phyloP scores from a whole-genome alignment of 257 asterid species.

The Nicotiana attenuata region DNA sequence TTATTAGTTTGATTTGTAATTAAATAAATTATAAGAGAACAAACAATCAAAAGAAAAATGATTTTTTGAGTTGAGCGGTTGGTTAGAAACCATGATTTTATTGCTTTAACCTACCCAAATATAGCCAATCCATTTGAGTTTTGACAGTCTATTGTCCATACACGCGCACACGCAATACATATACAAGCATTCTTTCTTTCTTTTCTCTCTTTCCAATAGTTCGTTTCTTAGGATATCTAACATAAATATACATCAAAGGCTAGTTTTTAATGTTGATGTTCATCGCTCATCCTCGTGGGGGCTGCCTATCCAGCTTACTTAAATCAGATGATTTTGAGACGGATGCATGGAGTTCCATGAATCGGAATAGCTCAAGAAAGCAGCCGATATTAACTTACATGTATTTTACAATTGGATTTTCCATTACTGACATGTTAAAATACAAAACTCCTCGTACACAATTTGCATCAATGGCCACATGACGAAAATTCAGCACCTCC shows the following conservation, averaged over 20 bases:
- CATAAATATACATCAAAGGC: conserved; percentile 2
- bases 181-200: neutral
- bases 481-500: conserved; percentile 2
- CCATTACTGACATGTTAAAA: neutral
- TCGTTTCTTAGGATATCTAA: neutral
- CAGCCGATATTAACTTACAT: neutral
- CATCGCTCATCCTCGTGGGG: no score
- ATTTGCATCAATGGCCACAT: neutral
- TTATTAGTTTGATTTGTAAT: neutral
- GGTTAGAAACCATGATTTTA: no score
- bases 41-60: neutral
- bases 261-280: neutral
- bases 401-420: neutral
- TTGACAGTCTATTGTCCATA: no score
- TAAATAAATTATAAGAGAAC: neutral
- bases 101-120: no score
- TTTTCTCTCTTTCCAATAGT: neutral
- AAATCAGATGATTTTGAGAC: neutral
- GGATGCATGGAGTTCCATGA: neutral
- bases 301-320: no score
- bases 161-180: neutral
- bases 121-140: no score
- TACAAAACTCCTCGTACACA: neutral
- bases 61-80: no score
- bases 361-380: neutral